These are phyloP conservation scores for Macrophomina pseudophaseolina DNA, from an alignment of 2,329 filamentous ascomycete species.

Conservation along the genomic window DNA sequence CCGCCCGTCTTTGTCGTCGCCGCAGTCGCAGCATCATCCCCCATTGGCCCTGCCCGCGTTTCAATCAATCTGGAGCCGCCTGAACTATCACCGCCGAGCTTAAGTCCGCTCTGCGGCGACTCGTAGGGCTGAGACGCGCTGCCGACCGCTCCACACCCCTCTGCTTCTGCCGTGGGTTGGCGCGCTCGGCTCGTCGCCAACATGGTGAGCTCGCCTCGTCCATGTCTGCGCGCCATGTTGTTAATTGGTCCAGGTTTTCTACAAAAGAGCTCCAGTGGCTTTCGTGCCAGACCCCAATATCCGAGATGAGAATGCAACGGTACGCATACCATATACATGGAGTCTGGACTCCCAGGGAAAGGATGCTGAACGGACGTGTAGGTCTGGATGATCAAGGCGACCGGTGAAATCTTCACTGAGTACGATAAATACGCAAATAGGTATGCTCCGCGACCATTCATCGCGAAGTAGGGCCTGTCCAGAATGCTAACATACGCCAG, in stretches of 20 bases:
- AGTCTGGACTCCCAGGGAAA: neutral
- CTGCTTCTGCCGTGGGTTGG: constrained; percentile 7
- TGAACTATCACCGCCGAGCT: constrained; percentile 17
- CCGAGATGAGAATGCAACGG: constrained; percentile 83
- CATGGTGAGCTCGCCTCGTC: constrained; percentile 38
- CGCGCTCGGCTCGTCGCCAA: constrained; percentile 30
- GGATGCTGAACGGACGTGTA: constrained; percentile 49
- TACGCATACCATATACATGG: constrained; percentile 50
- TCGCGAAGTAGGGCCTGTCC: constrained; percentile 22
- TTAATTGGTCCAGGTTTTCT: constrained; percentile 73
- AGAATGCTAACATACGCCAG: constrained; percentile 50
- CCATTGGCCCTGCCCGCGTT: constrained; percentile 4
- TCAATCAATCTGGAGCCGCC: neutral
- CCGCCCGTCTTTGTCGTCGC: constrained; percentile 23
- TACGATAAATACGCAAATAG: constrained; percentile 88
- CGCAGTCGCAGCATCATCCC: constrained; percentile 1
- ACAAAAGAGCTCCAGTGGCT: constrained; percentile 93
- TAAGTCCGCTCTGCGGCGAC: constrained; percentile 25
- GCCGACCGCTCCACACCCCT: constrained; percentile 10
- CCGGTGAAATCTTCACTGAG: constrained; percentile 84
- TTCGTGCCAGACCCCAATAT: constrained; percentile 74
- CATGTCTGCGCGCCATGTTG: constrained; percentile 10
- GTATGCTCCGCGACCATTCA: constrained; percentile 57
- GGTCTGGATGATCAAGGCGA: constrained; percentile 92
- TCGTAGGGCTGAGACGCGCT: constrained; percentile 26